phyloP scores from a whole-genome alignment of 2,329 filamentous ascomycete species.

The Fusarium humuli region DNA sequence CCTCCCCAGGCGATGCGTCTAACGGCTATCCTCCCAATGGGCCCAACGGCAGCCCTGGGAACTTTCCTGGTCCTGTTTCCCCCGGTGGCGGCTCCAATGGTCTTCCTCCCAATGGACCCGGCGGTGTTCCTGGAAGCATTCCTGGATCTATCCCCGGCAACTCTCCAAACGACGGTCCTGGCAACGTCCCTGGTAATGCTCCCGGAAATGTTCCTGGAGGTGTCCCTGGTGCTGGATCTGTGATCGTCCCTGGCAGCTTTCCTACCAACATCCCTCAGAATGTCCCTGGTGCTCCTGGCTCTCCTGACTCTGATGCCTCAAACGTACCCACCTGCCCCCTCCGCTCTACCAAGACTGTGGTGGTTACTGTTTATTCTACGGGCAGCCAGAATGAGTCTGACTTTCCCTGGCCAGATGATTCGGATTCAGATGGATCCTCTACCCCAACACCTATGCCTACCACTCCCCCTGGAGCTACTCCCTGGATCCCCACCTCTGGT shows the following conservation, averaged over 20 bases:
- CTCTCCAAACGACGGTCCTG: conserved; percentile 15
- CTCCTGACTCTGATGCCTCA: conserved; percentile 13
- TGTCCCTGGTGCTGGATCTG: conserved; percentile 30
- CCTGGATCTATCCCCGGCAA: conserved; percentile 15
- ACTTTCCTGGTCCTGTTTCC: conserved; percentile 21
- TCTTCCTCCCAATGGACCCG: conserved; percentile 22
- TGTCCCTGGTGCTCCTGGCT: conserved; percentile 13
- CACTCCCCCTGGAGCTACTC: conserved; percentile 41
- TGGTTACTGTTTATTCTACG: conserved; percentile 59
- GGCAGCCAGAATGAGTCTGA: conserved; percentile 42
- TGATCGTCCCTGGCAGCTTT: conserved; percentile 21
- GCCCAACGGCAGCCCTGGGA: conserved; percentile 12
- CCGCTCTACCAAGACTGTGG: conserved; percentile 58
- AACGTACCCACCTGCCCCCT: conserved; percentile 55
- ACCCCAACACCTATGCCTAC: conserved; percentile 46
- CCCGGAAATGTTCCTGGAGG: conserved; percentile 12
- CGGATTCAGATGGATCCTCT: conserved; percentile 37
- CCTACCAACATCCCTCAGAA: conserved; percentile 22
- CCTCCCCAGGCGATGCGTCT: conserved; percentile 21
- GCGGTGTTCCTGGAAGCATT: conserved; percentile 13
- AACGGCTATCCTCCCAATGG: conserved; percentile 23
- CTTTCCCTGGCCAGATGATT: conserved; percentile 28
- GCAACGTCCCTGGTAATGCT: background rate
- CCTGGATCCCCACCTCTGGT: conserved; percentile 22
- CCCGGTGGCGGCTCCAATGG: conserved; percentile 24